These are phyloP conservation scores for Phialemonium atrogriseum DNA, from an alignment of 2,329 filamentous ascomycete genomes.

Conservation along the genomic window DNA sequence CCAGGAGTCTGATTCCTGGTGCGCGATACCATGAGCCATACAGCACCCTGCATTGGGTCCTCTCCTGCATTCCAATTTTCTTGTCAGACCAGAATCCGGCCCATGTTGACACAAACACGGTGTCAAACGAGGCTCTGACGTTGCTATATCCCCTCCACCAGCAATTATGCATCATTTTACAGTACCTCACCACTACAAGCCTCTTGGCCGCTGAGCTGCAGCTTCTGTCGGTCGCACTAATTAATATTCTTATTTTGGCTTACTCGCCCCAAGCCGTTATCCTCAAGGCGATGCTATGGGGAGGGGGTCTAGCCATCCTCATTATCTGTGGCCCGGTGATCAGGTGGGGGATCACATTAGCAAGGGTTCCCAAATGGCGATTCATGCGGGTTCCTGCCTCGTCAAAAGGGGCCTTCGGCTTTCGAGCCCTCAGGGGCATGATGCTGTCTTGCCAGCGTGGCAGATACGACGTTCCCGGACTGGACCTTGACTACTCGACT, in stretches of 20 bases:
- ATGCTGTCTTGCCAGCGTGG: slow-evolving; percentile 17
- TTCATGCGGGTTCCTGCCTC: slow-evolving; percentile 52
- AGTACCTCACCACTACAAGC: slow-evolving; percentile 81
- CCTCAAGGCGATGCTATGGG: slow-evolving; percentile 77
- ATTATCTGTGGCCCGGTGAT: slow-evolving; percentile 66
- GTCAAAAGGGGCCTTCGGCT: slow-evolving; percentile 32
- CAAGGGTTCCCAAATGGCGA: slow-evolving; percentile 85
- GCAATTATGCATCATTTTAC: slow-evolving; percentile 62
- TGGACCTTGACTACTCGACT: slow-evolving; percentile 19
- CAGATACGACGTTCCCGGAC: slow-evolving; percentile 21
- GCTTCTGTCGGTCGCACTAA: slow-evolving; percentile 71
- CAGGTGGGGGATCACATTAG: slow-evolving; percentile 75
- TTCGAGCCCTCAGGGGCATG: slow-evolving; percentile 36
- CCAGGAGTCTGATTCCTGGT: slow-evolving; percentile 62
- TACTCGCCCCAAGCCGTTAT: slow-evolving; percentile 76
- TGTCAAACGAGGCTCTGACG: slow-evolving; percentile 20
- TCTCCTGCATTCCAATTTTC: slow-evolving; percentile 63
- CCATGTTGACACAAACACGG: slow-evolving; percentile 22
- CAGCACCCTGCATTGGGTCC: slow-evolving; percentile 67
- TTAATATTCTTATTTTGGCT: slow-evolving; percentile 73
- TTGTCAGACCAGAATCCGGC: slow-evolving; percentile 26
- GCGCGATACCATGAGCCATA: slow-evolving; percentile 46
- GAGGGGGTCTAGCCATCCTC: slow-evolving; percentile 70
- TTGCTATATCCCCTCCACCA: slow-evolving; percentile 75
- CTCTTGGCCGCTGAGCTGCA: slow-evolving; percentile 81